Base-by-base conservation (phyloP, 129 eudicot species). In the Kitagawia praeruptora region DNA sequence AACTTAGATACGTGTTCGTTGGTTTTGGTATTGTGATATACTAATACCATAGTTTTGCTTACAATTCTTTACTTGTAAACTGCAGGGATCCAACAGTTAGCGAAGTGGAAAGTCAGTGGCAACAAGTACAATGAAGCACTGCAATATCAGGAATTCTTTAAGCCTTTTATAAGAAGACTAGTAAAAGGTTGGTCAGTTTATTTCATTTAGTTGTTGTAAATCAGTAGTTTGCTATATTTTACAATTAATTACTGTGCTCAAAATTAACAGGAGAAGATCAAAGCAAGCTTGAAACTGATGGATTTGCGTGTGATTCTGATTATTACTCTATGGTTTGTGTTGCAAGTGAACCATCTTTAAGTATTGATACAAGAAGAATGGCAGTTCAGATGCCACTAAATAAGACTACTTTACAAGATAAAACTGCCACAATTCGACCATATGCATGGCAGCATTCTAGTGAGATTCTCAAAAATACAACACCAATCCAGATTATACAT, bases 401-500 rank as follows among this genome's bases (percentile, higher is more conserved):
- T 53, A 80, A 81, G 28, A 63, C 82, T 14, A 4, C 51, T 18
- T 44, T 70, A 23, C 80, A 73, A 73, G 76, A 42, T 42, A 45
- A 27, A 11, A 25, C 77, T 0, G 51, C 74, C 73, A 45, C 9
- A 79, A 82, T 87, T 49, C 76, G 64, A 28, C 93, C 97, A 12
- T 87, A 91, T 70, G 87, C 92, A 48, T 82, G 87, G 76, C 84
- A 83, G 56, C 89, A 91, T 73, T 88, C 86, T 66, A 47, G 48
- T 18, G 73, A n/a, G 2, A 85, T 80, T 31, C 76, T 87, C 61
- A 31, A 76, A 27, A 14, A 27, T 4, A 84, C 89, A 23, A 81
- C 84, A 44, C 91, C 93, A 16, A 82, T 91, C 63, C 83, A 78
- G 18, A 80, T 91, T 81, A 39, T 83, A 0, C 75, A 82, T 9